Evolutionary conservation across 805 yeast species (phyloP), one percentile per base, ranked within the genome.

Genomic region (Wickerhamomyces silvicola): DNA sequence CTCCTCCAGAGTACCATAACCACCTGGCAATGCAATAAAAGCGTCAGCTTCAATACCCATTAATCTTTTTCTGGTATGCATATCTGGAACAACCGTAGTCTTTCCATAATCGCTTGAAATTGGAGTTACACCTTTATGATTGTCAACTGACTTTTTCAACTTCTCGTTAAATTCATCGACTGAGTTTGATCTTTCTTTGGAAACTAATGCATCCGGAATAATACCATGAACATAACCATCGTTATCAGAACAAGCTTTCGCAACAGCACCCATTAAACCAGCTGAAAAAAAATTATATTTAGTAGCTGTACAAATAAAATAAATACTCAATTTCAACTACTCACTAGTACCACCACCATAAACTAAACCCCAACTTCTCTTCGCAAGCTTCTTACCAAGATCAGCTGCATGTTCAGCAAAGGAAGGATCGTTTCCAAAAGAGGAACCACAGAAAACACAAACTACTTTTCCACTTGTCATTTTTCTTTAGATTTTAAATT

Each of bases 271-370:
- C 88, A 83, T 83, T 31, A 83, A 54, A 4, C 92, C 90, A 2
- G 87, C n/a, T n/a, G n/a, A n/a, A n/a, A n/a, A n/a, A n/a, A n/a
- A n/a, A n/a, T n/a, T 32, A 24, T 37, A 27, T 28, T 34, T 28
- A 8, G 31, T 31, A 9, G 13, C n/a, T 26, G 10, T 24, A 12
- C 13, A 11, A 13, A 12, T 7, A 12, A 4, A 27, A 18, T 17
- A 10, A n/a, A 18, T 12, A 21, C 11, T 5, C 7, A 12, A 9
- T 9, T 6, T 11, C 11, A 14, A 28, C 31, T 7, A 15, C 21
- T 25, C n/a, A n/a, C n/a, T 81, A 21, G 90, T 78, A 14, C 95
- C 95, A 24, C 95, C 95, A 28, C 95, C 95, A 48, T 86, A 85
- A 8, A 85, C 90, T 24, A 85, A 60, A 4, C 85, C 85, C 78